Conservation (phyloP, 2,329 filamentous ascomycete genomes). For the Alternaria triticimaculans region DNA sequence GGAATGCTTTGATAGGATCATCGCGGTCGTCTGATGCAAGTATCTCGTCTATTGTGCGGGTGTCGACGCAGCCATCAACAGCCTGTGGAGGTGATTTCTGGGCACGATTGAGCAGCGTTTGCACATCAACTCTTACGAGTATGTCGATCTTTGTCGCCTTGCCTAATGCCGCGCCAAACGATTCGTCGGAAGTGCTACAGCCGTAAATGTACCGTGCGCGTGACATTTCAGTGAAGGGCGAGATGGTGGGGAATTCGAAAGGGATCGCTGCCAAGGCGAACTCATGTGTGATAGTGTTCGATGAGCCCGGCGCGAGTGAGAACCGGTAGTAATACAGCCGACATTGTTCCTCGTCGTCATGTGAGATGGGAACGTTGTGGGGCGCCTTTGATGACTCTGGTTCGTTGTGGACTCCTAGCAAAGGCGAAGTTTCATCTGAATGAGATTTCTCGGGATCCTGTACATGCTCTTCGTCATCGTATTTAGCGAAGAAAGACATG, state of each 20-base stretch:
- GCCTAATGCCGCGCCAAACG: constrained; percentile 67
- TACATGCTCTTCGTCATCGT: constrained; percentile 43
- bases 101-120: constrained; percentile 61
- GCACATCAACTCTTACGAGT: constrained; percentile 67
- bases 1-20: constrained; percentile 68
- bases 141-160: constrained; percentile 71
- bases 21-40: constrained; percentile 48
- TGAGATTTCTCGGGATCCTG: constrained; percentile 35
- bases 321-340: constrained; percentile 74
- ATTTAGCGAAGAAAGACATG: constrained; percentile 57
- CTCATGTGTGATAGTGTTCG: constrained; percentile 62
- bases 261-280: constrained; percentile 70
- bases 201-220: constrained; percentile 69
- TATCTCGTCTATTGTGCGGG: constrained; percentile 61
- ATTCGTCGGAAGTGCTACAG: constrained; percentile 65
- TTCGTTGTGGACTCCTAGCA: constrained; percentile 13
- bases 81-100: constrained; percentile 53
- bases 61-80: constrained; percentile 69
- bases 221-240: constrained; percentile 63
- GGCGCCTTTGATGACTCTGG: constrained; percentile 14
- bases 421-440: constrained; percentile 35
- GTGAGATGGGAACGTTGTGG: constrained; percentile 30
- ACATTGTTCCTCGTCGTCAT: constrained; percentile 68
- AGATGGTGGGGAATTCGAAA: constrained; percentile 71
- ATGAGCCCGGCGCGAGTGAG: constrained; percentile 47